These are phyloP conservation scores for Waitea zeae DNA, from an alignment of 1,284 basidiomycete species.

Conservation along the genomic window DNA sequence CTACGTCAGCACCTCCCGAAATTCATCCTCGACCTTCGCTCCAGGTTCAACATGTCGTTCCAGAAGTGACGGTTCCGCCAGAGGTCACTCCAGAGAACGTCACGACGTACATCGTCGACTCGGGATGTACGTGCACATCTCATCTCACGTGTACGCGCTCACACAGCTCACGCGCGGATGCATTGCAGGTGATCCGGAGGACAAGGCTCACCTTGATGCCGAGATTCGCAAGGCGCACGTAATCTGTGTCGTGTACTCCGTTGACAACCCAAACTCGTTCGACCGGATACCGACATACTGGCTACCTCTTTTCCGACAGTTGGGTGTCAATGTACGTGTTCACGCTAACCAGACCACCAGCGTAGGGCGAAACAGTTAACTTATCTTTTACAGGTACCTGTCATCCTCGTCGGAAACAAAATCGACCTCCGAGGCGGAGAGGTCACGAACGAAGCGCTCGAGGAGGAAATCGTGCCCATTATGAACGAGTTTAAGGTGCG, in stretches of 20 bases:
- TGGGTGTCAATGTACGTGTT: conserved; percentile 75
- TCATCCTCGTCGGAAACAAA: conserved; percentile 97
- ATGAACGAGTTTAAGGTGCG: conserved; percentile 94
- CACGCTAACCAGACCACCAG: conserved; percentile 5
- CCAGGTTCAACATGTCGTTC: conserved; percentile 81
- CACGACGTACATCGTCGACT: conserved; percentile 91
- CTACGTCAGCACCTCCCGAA: too few species aligned
- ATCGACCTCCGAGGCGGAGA: conserved; percentile 88
- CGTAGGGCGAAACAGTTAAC: too few species aligned
- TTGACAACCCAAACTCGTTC: conserved; percentile 90
- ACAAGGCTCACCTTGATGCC: conserved; percentile 77
- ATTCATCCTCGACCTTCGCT: not conserved
- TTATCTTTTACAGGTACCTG: conserved; percentile 57
- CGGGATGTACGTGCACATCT: conserved; percentile 50
- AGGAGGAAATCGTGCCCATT: conserved; percentile 87
- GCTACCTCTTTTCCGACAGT: conserved; percentile 91
- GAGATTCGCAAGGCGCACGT: conserved; percentile 96
- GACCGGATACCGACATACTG: conserved; percentile 97
- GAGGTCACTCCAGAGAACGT: conserved; percentile 93
- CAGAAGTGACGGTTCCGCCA: conserved; percentile 91
- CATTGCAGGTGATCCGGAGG: conserved; percentile 48
- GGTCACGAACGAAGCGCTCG: conserved; percentile 87
- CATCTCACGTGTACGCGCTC: conserved; percentile 4
- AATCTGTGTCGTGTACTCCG: conserved; percentile 93
- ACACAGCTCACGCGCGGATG: too few species aligned